Conservation (phyloP, 1,284 basidiomycete genomes). For the Ganoderma sinense region DNA sequence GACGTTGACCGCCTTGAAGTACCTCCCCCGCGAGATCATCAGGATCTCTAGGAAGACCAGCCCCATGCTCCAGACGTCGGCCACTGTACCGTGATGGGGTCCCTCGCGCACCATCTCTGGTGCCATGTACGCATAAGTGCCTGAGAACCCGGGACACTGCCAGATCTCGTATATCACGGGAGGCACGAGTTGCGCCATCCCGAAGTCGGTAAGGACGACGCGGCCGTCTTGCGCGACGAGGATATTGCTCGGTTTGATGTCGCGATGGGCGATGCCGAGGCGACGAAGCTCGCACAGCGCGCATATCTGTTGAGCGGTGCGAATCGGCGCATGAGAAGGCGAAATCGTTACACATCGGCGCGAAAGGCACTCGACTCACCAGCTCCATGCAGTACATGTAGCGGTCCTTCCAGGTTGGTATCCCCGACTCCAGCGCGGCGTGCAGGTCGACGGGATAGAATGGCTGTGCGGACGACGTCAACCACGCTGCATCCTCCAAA, state of each 20-base stretch:
- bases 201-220: slow-evolving; percentile 34
- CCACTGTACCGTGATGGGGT: slow-evolving; percentile 21
- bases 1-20: slow-evolving; percentile 4
- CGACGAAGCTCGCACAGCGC: slow-evolving; percentile 28
- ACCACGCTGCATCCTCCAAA: no score
- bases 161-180: slow-evolving; percentile 30
- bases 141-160: neutral
- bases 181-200: slow-evolving; percentile 39
- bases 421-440: neutral
- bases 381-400: slow-evolving; percentile 11
- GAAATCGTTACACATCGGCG: neutral
- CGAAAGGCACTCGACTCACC: neutral
- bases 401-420: slow-evolving; percentile 5
- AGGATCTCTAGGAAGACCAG: slow-evolving; percentile 34
- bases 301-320: slow-evolving; percentile 23
- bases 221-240: slow-evolving; percentile 32
- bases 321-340: neutral
- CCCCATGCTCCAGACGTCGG: slow-evolving; percentile 36
- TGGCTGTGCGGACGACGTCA: neutral
- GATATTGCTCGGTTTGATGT: slow-evolving; percentile 39
- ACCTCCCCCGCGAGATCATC: slow-evolving; percentile 1
- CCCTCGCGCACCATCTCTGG: slow-evolving; percentile 19
- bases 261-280: slow-evolving; percentile 30
- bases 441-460: slow-evolving; percentile 3
- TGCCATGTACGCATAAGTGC: slow-evolving; percentile 15